Percentiles rank a stretch among this genome's conserved stretches.
phyloP scores from a whole-genome alignment of 2,329 filamentous ascomycete genomes.

The Alternaria novae-zelandiae region DNA sequence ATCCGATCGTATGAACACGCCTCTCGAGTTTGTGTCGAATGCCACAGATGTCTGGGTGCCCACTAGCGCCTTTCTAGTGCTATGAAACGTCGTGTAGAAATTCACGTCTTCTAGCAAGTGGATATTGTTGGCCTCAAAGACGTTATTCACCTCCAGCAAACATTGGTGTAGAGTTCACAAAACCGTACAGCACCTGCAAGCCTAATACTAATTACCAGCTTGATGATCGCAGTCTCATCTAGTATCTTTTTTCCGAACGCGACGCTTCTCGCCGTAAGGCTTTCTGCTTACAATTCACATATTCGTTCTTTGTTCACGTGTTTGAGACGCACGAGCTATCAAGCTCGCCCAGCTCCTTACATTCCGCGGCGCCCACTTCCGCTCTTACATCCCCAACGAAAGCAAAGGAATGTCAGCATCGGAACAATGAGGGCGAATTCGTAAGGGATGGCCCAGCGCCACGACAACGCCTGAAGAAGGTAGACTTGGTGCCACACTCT shows the following conservation, averaged over 20 bases:
- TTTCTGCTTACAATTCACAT: neutral
- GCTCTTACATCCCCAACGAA: slow-evolving; percentile 1
- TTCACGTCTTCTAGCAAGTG: slow-evolving; percentile 25
- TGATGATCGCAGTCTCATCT: slow-evolving; percentile 5
- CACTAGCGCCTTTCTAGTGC: slow-evolving; percentile 3
- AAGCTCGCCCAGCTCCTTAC: neutral
- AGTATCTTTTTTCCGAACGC: neutral
- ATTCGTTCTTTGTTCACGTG: neutral
- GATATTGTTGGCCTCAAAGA: slow-evolving; percentile 20
- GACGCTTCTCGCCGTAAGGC: neutral
- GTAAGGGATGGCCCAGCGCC: slow-evolving; percentile 41
- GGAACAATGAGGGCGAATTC: slow-evolving; percentile 25
- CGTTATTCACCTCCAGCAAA: neutral
- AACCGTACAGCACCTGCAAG: slow-evolving; percentile 18
- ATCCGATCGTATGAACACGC: slow-evolving; percentile 25
- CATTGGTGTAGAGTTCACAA: slow-evolving; percentile 38
- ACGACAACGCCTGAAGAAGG: slow-evolving; percentile 27
- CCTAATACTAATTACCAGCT: slow-evolving; percentile 13
- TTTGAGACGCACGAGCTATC: neutral
- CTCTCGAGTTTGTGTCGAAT: slow-evolving; percentile 13
- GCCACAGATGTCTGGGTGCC: neutral
- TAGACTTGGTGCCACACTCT: slow-evolving; percentile 16
- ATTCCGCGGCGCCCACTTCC: slow-evolving; percentile 9
- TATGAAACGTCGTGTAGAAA: slow-evolving; percentile 33
- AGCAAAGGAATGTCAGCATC: slow-evolving; percentile 35